Evolutionary conservation across 2,329 filamentous ascomycete species (phyloP).

Genomic region (Xylariaceae sp.): DNA sequence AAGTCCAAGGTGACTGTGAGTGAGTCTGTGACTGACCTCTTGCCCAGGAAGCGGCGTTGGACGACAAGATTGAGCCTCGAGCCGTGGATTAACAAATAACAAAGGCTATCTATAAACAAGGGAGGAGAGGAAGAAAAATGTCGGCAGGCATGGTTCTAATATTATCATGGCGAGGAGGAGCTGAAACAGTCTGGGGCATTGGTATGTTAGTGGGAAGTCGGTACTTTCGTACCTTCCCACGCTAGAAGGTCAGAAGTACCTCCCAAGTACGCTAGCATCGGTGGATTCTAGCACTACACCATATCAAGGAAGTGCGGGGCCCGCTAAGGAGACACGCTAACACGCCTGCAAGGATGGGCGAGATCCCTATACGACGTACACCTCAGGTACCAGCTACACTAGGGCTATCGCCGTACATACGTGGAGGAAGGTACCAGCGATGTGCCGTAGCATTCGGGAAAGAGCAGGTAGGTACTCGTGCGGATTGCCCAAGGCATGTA

Average conservation of each 20-base stretch:
- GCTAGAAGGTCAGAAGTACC: not conserved
- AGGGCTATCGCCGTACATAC: too few species aligned
- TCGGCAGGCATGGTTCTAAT: constrained; percentile 9
- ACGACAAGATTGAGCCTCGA: not conserved
- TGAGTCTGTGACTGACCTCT: not conserved
- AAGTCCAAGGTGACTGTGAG: too few species aligned
- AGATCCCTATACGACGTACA: not conserved
- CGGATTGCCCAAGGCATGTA: too few species aligned
- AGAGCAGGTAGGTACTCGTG: too few species aligned
- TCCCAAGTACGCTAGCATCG: not conserved
- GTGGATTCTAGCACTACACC: not conserved
- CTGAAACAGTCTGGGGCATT: not conserved
- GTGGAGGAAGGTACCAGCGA: too few species aligned
- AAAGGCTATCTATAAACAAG: not conserved
- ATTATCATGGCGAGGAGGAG: constrained; percentile 5
- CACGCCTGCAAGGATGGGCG: not conserved
- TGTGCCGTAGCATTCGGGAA: too few species aligned
- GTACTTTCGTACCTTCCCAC: not conserved
- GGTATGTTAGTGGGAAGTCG: not conserved
- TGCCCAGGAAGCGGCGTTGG: not conserved
- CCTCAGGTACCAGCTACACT: not conserved
- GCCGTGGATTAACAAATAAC: not conserved
- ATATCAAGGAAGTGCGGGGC: not conserved
- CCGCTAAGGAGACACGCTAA: not conserved
- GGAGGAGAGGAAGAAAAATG: not conserved